These are phyloP conservation scores for Chaetomidium leptoderma DNA, from an alignment of 495 filamentous ascomycete genomes.

Conservation along the genomic window DNA sequence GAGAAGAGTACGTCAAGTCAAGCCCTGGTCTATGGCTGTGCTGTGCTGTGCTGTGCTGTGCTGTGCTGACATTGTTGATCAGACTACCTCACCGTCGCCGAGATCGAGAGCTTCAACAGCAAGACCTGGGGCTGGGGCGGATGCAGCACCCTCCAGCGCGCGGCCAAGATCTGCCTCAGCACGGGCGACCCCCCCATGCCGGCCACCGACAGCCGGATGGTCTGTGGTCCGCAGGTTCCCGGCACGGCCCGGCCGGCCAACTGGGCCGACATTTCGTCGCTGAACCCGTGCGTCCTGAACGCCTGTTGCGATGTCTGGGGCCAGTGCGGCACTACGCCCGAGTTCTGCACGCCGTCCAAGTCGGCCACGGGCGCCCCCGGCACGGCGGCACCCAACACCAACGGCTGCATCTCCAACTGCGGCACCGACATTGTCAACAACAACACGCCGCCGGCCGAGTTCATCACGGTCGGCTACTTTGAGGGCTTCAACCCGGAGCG, in stretches of 20 bases:
- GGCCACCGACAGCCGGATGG: slow-evolving; percentile 27
- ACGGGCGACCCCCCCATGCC: slow-evolving; percentile 46
- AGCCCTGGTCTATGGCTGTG: no score
- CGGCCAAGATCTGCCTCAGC: slow-evolving; percentile 46
- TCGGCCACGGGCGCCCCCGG: slow-evolving; percentile 38
- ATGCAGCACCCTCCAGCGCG: slow-evolving; percentile 34
- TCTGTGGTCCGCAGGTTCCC: slow-evolving; percentile 45
- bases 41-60: no score
- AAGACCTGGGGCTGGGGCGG: slow-evolving; percentile 50
- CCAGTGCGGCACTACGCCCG: slow-evolving; percentile 45
- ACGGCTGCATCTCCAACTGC: slow-evolving; percentile 50
- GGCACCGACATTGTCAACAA: slow-evolving; percentile 36
- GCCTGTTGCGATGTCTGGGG: slow-evolving; percentile 42
- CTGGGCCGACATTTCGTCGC: slow-evolving; percentile 15
- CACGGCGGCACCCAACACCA: slow-evolving; percentile 28
- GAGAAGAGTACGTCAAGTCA: no score
- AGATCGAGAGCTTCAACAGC: slow-evolving; percentile 41
- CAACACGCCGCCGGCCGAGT: slow-evolving; percentile 2
- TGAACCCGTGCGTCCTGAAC: slow-evolving; percentile 40
- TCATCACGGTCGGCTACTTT: slow-evolving; percentile 29
- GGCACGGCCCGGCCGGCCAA: slow-evolving; percentile 29
- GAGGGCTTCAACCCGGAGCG: slow-evolving; percentile 28
- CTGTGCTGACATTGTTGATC: no score
- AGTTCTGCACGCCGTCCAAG: slow-evolving; percentile 43
- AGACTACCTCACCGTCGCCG: slow-evolving; percentile 31